These are phyloP conservation scores for Simmondsia chinensis DNA, from an alignment of 148 eudicot genomes.

Conservation along the genomic window DNA sequence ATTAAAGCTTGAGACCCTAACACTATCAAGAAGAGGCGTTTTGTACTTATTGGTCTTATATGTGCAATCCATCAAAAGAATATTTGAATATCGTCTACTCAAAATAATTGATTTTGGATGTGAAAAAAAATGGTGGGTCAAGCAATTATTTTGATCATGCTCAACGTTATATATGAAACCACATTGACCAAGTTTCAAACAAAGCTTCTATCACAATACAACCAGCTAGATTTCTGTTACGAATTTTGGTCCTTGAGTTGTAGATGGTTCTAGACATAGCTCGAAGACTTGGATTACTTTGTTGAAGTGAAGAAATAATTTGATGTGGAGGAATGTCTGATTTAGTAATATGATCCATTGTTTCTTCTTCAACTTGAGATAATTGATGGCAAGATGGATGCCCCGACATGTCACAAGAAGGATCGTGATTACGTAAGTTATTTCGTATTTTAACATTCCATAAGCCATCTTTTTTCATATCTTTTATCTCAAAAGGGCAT, in stretches of 20 bases:
- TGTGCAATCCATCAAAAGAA: slow-evolving; percentile 6
- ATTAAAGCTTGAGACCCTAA: background rate
- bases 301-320: background rate
- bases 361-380: background rate
- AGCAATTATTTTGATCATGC: background rate
- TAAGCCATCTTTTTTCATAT: background rate
- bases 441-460: slow-evolving; percentile 2
- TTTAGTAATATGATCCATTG: background rate
- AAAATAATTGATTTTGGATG: slow-evolving; percentile 1
- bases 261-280: slow-evolving; percentile 2
- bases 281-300: slow-evolving; percentile 2
- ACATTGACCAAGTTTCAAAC: background rate
- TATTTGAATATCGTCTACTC: background rate
- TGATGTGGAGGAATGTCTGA: slow-evolving; percentile 1
- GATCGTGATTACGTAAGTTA: slow-evolving; percentile 5
- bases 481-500: slow-evolving; percentile 5
- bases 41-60: slow-evolving; percentile 4
- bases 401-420: background rate
- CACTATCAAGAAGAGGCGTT: background rate
- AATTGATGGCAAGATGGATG: slow-evolving; percentile 3
- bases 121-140: background rate
- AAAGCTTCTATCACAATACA: background rate
- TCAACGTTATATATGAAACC: background rate
- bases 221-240: slow-evolving; percentile 1
- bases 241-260: slow-evolving; percentile 5